These are phyloP conservation scores for Mycena kentingensis DNA, from an alignment of 768 basidiomycete genomes.

Conservation along the genomic window DNA sequence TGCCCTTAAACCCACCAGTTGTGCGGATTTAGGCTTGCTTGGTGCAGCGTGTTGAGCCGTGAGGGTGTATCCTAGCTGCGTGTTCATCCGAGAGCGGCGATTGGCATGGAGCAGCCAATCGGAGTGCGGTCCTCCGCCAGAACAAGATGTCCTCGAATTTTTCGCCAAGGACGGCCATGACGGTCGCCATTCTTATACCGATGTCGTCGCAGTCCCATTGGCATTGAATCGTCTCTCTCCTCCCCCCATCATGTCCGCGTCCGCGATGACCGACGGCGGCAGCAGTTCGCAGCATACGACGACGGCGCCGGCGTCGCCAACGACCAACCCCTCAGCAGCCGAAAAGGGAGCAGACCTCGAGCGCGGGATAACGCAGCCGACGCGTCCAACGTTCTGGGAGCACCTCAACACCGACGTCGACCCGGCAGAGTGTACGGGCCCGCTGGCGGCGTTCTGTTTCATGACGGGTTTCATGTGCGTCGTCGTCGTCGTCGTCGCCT, in stretches of 20 bases:
- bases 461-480: conserved; percentile 81
- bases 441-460: conserved; percentile 68
- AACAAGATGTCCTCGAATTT: too few species aligned
- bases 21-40: too few species aligned
- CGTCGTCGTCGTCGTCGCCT: background rate
- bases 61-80: background rate
- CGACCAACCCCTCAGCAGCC: background rate
- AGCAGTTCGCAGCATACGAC: too few species aligned
- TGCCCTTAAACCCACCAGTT: too few species aligned
- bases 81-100: background rate
- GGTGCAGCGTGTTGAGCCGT: background rate
- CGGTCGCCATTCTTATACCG: too few species aligned
- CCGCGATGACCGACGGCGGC: too few species aligned
- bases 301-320: background rate
- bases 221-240: too few species aligned
- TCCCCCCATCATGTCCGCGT: too few species aligned
- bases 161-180: too few species aligned
- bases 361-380: background rate
- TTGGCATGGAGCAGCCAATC: background rate
- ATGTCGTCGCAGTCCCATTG: too few species aligned
- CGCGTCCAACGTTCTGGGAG: conserved; percentile 35
- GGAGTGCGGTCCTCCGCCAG: too few species aligned
- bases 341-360: background rate
- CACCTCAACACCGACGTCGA: conserved; percentile 52
- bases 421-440: conserved; percentile 49